A percentile compares a stretch with the other conserved stretches of the same genome.
Evolutionary conservation across 2,329 filamentous ascomycete genomes (phyloP).

Genomic region (Fusarium scirpi): DNA sequence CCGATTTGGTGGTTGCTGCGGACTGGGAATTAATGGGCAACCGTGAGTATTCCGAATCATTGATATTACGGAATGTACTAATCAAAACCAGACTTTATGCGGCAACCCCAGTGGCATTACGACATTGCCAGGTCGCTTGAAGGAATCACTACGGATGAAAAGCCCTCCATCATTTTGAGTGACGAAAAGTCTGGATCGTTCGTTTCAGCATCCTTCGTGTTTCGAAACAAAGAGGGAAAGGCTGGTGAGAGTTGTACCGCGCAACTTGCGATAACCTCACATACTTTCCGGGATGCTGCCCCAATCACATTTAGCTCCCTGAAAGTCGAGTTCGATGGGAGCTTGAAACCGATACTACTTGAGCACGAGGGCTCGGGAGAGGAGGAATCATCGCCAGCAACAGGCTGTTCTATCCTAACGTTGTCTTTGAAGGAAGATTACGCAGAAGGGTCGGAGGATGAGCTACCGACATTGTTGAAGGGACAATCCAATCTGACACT

Average conservation of each 20-base stretch:
- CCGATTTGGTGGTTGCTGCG: slow-evolving; percentile 68
- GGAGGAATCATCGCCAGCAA: not conserved
- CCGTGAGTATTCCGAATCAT: slow-evolving; percentile 56
- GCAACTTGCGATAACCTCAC: slow-evolving; percentile 69
- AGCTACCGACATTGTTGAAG: slow-evolving; percentile 56
- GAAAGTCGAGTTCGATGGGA: slow-evolving; percentile 67
- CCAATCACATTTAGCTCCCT: slow-evolving; percentile 66
- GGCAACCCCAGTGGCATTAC: slow-evolving; percentile 69
- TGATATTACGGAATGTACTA: not conserved
- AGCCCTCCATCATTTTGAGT: slow-evolving; percentile 63
- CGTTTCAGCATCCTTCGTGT: slow-evolving; percentile 67
- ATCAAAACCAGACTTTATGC: slow-evolving; percentile 61
- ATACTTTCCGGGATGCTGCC: slow-evolving; percentile 64
- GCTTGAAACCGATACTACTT: slow-evolving; percentile 66
- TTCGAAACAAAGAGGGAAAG: slow-evolving; percentile 68
- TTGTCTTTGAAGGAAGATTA: slow-evolving; percentile 52
- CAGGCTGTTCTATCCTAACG: slow-evolving; percentile 39
- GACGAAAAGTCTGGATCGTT: slow-evolving; percentile 66
- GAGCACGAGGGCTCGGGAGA: slow-evolving; percentile 53
- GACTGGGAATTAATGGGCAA: slow-evolving; percentile 74
- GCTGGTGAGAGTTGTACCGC: slow-evolving; percentile 70
- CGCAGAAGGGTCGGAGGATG: slow-evolving; percentile 43
- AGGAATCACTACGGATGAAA: slow-evolving; percentile 57
- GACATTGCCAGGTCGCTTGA: slow-evolving; percentile 69
- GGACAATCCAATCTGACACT: slow-evolving; percentile 75